phyloP scores from a whole-genome alignment of 345 rosid species.

The Citropsis articulata region DNA sequence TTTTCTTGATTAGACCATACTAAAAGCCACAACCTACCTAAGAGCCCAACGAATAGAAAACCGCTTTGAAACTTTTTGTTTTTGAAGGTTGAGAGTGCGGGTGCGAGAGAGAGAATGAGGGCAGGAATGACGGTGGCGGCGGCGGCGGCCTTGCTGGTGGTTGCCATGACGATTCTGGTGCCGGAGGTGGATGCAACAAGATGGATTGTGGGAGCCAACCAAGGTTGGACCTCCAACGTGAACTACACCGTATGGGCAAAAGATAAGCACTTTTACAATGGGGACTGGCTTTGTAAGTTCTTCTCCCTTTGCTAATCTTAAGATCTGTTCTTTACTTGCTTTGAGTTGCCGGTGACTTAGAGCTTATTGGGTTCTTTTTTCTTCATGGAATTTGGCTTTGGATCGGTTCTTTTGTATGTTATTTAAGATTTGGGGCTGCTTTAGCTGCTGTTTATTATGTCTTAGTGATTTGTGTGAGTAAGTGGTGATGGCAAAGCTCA shows the following conservation, averaged over 20 bases:
- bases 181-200: constrained; percentile 51
- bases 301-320: constrained; percentile 14
- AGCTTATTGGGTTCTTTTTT: constrained; percentile 7
- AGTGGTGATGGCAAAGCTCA: background rate
- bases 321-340: constrained; percentile 30
- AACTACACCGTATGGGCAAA: constrained; percentile 86
- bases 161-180: constrained; percentile 31
- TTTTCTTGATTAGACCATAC: no score
- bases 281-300: constrained; percentile 88
- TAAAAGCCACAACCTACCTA: no score
- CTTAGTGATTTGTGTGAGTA: background rate
- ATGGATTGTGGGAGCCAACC: constrained; percentile 61
- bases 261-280: constrained; percentile 78
- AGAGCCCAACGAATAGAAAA: background rate
- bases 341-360: background rate
- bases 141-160: constrained; percentile 30
- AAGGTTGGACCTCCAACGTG: constrained; percentile 63
- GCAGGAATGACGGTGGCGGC: constrained; percentile 26
- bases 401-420: constrained; percentile 22
- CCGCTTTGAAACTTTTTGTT: background rate
- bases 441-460: background rate
- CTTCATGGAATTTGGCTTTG: constrained; percentile 14
- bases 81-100: constrained; percentile 11
- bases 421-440: background rate
- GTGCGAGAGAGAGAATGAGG: constrained; percentile 25